A percentile compares a stretch with the other conserved stretches of the same genome.
Conservation (phyloP, 306 rosid species). For the Dryas alaskensis region DNA sequence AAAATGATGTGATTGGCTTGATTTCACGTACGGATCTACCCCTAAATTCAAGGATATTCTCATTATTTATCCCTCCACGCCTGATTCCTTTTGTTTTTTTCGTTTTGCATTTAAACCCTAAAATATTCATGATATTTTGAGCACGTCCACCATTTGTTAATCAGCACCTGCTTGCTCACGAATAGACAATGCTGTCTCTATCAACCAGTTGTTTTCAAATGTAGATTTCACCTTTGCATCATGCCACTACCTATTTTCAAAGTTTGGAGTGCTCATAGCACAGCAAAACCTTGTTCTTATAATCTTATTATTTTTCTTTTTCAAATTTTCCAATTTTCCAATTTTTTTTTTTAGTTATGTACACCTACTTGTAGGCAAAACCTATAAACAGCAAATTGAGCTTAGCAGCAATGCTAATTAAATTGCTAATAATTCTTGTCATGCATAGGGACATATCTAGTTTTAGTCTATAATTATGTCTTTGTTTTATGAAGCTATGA, state of each 20-base stretch:
- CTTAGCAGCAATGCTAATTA: conserved; percentile 11
- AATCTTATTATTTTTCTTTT: neutral
- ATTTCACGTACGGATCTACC: conserved; percentile 60
- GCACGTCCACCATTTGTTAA: conserved; percentile 49
- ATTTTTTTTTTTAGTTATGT: conserved; percentile 19
- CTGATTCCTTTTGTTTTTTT: conserved; percentile 50
- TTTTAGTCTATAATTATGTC: conserved; percentile 62
- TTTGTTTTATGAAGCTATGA: conserved; percentile 54
- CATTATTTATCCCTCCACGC: conserved; percentile 74
- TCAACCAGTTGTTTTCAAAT: conserved; percentile 21
- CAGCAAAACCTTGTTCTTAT: too few relatives aligned
- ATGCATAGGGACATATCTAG: conserved; percentile 43
- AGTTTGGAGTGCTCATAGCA: neutral
- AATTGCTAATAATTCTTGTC: conserved; percentile 52
- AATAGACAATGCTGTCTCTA: conserved; percentile 51
- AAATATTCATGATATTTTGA: conserved; percentile 53
- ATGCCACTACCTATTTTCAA: neutral
- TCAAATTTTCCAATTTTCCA: too few relatives aligned
- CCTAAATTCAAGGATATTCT: conserved; percentile 72
- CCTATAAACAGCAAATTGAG: conserved; percentile 20
- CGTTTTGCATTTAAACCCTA: conserved; percentile 28
- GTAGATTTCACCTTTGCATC: conserved; percentile 21
- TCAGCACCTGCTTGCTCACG: conserved; percentile 38
- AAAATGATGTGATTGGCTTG: conserved; percentile 55
- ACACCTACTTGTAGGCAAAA: conserved; percentile 16